These are phyloP conservation scores for Trifolium fragiferum DNA, from an alignment of 306 rosid genomes.

Conservation along the genomic window DNA sequence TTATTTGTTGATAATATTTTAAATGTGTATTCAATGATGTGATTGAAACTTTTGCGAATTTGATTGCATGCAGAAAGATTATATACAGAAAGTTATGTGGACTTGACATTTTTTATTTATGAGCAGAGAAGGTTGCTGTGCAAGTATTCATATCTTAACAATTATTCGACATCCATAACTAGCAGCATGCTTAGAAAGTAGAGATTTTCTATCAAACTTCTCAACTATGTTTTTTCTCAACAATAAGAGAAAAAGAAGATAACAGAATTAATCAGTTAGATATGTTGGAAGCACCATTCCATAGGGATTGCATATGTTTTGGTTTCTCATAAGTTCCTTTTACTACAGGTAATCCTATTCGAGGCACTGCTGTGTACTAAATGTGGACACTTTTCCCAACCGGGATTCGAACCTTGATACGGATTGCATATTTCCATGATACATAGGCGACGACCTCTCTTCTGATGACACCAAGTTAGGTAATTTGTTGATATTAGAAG, in stretches of 20 bases:
- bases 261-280: constrained; percentile 40
- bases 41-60: too few relatives aligned
- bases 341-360: too few relatives aligned
- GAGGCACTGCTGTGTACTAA: too few relatives aligned
- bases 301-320: not conserved
- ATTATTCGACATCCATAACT: constrained; percentile 39
- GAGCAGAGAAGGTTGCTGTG: constrained; percentile 20
- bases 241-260: not conserved
- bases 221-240: constrained; percentile 6
- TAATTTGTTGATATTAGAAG: constrained; percentile 41
- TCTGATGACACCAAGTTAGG: constrained; percentile 54
- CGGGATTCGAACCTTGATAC: not conserved
- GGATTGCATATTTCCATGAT: constrained; percentile 42
- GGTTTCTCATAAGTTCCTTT: too few relatives aligned
- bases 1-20: too few relatives aligned
- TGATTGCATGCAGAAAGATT: not conserved
- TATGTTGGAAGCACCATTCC: constrained; percentile 53
- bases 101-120: constrained; percentile 12
- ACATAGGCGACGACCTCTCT: constrained; percentile 50
- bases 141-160: constrained; percentile 23
- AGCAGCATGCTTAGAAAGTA: constrained; percentile 7
- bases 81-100: not conserved
- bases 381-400: too few relatives aligned
- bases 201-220: not conserved
- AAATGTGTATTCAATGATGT: too few relatives aligned